These are phyloP conservation scores for Calonectria henricotiae DNA, from an alignment of 2,329 filamentous ascomycete genomes.

Conservation along the genomic window DNA sequence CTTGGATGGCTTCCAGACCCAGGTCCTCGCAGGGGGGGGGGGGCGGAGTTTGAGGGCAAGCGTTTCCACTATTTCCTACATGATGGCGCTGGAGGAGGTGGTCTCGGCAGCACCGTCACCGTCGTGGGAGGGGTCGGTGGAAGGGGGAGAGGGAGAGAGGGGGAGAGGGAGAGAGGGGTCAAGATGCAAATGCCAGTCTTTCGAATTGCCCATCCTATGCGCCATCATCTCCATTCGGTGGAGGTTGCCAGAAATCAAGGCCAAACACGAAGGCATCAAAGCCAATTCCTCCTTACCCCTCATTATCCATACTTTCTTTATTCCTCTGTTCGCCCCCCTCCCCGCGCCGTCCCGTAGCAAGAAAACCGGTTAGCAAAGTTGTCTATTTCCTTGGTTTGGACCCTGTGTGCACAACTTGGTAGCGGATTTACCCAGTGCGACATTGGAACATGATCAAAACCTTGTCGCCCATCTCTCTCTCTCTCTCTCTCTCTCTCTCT, in stretches of 20 bases:
- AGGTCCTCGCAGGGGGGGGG: neutral
- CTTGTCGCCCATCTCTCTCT: slow-evolving; percentile 1
- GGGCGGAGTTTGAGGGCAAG: too few relatives aligned
- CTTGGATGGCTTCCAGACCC: slow-evolving; percentile 7
- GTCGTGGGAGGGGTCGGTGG: neutral
- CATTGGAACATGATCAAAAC: neutral
- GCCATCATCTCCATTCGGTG: slow-evolving; percentile 2
- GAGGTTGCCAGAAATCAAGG: neutral
- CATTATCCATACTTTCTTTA: neutral
- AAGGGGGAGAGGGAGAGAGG: neutral
- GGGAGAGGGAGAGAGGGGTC: neutral
- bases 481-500: too few relatives aligned
- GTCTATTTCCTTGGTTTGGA: slow-evolving; percentile 18
- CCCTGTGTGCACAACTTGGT: neutral
- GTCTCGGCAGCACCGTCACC: slow-evolving; percentile 21
- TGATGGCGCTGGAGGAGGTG: neutral
- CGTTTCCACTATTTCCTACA: neutral
- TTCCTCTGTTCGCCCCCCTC: neutral
- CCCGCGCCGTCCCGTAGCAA: neutral
- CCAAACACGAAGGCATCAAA: slow-evolving; percentile 11
- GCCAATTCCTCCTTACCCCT: neutral
- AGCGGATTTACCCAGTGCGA: slow-evolving; percentile 20
- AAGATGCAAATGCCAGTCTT: neutral
- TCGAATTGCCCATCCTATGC: slow-evolving; percentile 10
- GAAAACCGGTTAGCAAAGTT: slow-evolving; percentile 14